Base-by-base conservation (phyloP, 2,329 filamentous ascomycete genomes). In the Epichloe uncinata region DNA sequence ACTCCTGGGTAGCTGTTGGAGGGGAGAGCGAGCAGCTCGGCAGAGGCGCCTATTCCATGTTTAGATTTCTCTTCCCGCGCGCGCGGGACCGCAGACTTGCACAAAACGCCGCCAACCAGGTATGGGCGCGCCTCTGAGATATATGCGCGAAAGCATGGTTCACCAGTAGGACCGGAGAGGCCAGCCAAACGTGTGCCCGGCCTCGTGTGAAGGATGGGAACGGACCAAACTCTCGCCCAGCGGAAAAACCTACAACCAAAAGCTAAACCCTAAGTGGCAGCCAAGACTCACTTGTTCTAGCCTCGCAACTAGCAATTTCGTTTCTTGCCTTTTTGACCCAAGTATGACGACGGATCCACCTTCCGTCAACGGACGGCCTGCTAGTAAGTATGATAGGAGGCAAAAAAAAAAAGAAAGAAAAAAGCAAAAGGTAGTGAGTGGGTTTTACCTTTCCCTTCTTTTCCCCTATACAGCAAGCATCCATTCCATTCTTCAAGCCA, bases 191-290 rank as follows among this genome's bases (percentile, higher is more conserved):
- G 22, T 22, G 22, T n/a, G n/a, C n/a, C n/a, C n/a, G n/a, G n/a
- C n/a, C n/a, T n/a, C 22, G 22, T 22, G 22, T 22, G 22, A 22
- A 22, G 6, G 22, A 22, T 1, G 22, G 8, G 26, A 3, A 30
- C 26, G 3, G 26, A 30, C 26, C 3, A 22, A 41, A 20, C 38
- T n/a, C 38, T 41, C 7, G 18, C 40, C 40, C 12, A 42, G 15
- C 18, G 11, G 3, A 38, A 46, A 22, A 38, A 35, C n/a, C n/a
- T n/a, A n/a, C 33, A 33, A 30, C 20, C 5, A 34, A 16, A 8
- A 45, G 52, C 52, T 57, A 56, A 48, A 42, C 57, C 50, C 36
- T 20, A 52, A 53, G 34, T 44, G 54, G 54, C 42, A 56, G 54
- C 54, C 54, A 55, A 55, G 54, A 42, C 52, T 45, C 54, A 55